These are phyloP conservation scores for Pseudogymnoascus sp. DNA, from an alignment of 2,329 filamentous ascomycete species.

Conservation along the genomic window DNA sequence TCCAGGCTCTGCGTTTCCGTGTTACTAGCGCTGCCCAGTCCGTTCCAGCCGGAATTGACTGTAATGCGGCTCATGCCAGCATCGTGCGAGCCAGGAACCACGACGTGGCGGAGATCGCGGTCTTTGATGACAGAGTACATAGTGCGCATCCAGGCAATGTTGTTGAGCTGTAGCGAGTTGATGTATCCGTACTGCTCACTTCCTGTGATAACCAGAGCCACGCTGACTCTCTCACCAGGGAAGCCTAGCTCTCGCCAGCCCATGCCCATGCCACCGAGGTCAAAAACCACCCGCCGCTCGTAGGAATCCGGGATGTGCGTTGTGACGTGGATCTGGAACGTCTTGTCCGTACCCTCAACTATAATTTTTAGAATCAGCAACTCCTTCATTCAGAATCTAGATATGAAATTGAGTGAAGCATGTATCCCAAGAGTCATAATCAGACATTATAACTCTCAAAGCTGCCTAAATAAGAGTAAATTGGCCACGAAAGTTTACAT, in stretches of 20 bases:
- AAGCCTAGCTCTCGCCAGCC: conserved; percentile 31
- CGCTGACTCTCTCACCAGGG: conserved; percentile 26
- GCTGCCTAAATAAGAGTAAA: neutral
- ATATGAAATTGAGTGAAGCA: neutral
- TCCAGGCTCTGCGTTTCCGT: conserved; percentile 39
- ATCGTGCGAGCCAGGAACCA: conserved; percentile 43
- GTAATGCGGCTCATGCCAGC: conserved; percentile 40
- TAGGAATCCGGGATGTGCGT: neutral
- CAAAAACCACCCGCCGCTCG: neutral
- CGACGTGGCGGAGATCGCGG: conserved; percentile 37
- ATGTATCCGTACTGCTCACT: conserved; percentile 29
- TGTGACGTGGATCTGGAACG: neutral
- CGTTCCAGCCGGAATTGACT: conserved; percentile 26
- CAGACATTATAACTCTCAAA: neutral
- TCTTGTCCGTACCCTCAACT: neutral
- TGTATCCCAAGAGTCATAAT: neutral
- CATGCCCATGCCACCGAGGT: conserved; percentile 25
- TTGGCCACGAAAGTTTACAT: neutral
- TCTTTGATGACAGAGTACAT: conserved; percentile 29
- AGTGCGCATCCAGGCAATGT: conserved; percentile 28
- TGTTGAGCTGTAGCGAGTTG: conserved; percentile 26
- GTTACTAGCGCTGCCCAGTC: conserved; percentile 34
- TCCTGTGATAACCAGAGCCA: conserved; percentile 32
- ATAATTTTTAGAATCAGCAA: neutral
- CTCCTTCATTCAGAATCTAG: neutral